Evolutionary conservation across 768 basidiomycete genomes (phyloP).

Genomic region (Gelatoporia subvermispora): DNA sequence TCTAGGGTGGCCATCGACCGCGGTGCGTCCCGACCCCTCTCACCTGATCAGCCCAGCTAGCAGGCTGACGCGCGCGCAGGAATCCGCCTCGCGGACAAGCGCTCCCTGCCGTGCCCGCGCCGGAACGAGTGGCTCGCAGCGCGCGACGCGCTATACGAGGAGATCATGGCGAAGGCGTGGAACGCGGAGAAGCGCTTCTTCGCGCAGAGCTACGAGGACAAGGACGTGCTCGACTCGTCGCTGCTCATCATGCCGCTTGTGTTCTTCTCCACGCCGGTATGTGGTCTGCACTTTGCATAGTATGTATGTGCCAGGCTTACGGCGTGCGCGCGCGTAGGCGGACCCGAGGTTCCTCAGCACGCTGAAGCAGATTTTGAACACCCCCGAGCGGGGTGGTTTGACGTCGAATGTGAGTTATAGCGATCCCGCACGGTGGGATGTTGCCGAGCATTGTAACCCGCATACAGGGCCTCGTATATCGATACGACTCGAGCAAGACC

Average conservation of each 20-base stretch:
- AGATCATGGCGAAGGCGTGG: constrained; percentile 89
- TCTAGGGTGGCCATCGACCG: constrained; percentile 90
- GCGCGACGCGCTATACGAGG: constrained; percentile 85
- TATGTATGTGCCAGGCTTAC: background rate
- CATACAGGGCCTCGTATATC: constrained; percentile 74
- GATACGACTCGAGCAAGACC: constrained; percentile 82
- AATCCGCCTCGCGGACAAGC: constrained; percentile 89
- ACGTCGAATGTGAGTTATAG: constrained; percentile 67
- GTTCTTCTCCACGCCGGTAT: constrained; percentile 81
- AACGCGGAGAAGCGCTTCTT: constrained; percentile 66
- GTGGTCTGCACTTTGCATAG: constrained; percentile 22
- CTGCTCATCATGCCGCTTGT: constrained; percentile 90
- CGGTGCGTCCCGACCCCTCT: constrained; percentile 46
- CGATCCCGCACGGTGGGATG: background rate
- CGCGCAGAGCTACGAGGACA: constrained; percentile 89
- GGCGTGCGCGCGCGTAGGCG: constrained; percentile 37
- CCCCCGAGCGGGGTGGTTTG: constrained; percentile 86
- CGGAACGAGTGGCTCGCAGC: constrained; percentile 66
- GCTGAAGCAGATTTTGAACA: constrained; percentile 75
- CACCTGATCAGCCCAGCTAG: background rate
- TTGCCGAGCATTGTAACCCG: too few species aligned
- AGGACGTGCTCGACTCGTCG: constrained; percentile 75
- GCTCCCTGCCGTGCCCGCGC: constrained; percentile 82
- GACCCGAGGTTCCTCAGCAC: constrained; percentile 90
- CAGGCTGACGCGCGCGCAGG: constrained; percentile 36